A percentile compares a stretch with the other conserved stretches of the same genome.
Conservation (phyloP, 2,329 filamentous ascomycete species). For the Colletotrichum paranaense region DNA sequence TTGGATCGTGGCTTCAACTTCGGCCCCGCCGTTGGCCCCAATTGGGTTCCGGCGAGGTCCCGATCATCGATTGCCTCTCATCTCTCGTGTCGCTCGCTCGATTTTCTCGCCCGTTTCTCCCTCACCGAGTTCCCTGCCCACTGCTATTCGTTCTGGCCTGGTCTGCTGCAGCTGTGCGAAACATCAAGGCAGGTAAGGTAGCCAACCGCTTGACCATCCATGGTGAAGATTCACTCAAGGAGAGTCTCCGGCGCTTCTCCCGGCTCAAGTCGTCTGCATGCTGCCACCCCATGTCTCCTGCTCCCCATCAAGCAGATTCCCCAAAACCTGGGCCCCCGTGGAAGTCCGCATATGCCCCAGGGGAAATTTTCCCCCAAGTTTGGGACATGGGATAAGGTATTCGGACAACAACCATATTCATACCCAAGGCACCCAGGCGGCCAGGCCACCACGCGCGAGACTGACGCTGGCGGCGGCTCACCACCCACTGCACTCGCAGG, state of each 20-base stretch:
- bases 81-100: not conserved
- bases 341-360: constrained; percentile 1
- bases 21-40: constrained; percentile 24
- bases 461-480: constrained; percentile 3
- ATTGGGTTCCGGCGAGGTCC: constrained; percentile 11
- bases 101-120: constrained; percentile 21
- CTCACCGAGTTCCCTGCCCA: constrained; percentile 4
- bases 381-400: not conserved
- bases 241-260: not conserved
- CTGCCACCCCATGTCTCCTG: not conserved
- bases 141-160: not conserved
- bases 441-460: not conserved
- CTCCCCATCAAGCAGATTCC: not conserved
- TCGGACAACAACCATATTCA: not conserved
- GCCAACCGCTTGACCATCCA: not conserved
- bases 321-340: constrained; percentile 15
- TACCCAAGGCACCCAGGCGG: not conserved
- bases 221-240: not conserved
- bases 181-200: not conserved
- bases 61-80: constrained; percentile 5
- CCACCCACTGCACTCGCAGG: not conserved
- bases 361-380: not conserved
- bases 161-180: not conserved
- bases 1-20: constrained; percentile 14
- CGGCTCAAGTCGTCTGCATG: not conserved